Percentiles rank a stretch among this genome's conserved stretches.
Evolutionary conservation across 164 flowering plant species (phyloP).

Genomic region (Annona squamosa): DNA sequence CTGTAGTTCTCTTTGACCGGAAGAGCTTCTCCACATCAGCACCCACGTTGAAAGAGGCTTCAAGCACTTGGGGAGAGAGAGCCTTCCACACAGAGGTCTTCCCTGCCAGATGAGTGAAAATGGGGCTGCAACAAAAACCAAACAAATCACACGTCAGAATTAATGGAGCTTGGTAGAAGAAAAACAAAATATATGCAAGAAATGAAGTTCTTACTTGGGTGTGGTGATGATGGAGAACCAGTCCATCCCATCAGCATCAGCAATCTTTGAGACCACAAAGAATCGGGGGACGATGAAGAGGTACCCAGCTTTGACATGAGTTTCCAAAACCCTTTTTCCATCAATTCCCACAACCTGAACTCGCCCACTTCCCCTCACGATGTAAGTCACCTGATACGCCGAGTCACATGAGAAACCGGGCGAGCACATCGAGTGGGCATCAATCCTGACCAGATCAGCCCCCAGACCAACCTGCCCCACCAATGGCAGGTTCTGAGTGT

Average conservation of each 20-base stretch:
- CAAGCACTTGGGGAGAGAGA: slow-evolving; percentile 57
- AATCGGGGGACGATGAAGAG: slow-evolving; percentile 80
- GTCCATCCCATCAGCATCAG: slow-evolving; percentile 49
- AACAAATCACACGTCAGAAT: neutral
- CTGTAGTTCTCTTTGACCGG: slow-evolving; percentile 50
- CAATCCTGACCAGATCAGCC: slow-evolving; percentile 77
- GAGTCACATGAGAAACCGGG: slow-evolving; percentile 92
- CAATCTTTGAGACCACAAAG: slow-evolving; percentile 68
- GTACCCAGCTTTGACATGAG: slow-evolving; percentile 49
- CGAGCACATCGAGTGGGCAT: slow-evolving; percentile 74
- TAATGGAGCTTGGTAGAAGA: no score
- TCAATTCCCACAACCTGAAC: slow-evolving; percentile 74
- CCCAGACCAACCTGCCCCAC: slow-evolving; percentile 81
- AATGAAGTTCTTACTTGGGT: slow-evolving; percentile 46
- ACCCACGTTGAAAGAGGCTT: slow-evolving; percentile 55
- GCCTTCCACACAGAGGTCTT: slow-evolving; percentile 65
- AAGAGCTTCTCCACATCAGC: slow-evolving; percentile 50
- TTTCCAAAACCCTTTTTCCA: slow-evolving; percentile 54
- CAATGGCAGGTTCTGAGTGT: slow-evolving; percentile 67
- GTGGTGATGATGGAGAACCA: slow-evolving; percentile 86
- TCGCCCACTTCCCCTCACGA: slow-evolving; percentile 72
- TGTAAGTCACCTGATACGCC: slow-evolving; percentile 75
- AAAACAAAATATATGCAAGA: no score
- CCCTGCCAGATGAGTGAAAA: slow-evolving; percentile 72
- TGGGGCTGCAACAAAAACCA: slow-evolving; percentile 36